Conservation (phyloP, 805 yeast species). For the Candida ascalaphidarum region DNA sequence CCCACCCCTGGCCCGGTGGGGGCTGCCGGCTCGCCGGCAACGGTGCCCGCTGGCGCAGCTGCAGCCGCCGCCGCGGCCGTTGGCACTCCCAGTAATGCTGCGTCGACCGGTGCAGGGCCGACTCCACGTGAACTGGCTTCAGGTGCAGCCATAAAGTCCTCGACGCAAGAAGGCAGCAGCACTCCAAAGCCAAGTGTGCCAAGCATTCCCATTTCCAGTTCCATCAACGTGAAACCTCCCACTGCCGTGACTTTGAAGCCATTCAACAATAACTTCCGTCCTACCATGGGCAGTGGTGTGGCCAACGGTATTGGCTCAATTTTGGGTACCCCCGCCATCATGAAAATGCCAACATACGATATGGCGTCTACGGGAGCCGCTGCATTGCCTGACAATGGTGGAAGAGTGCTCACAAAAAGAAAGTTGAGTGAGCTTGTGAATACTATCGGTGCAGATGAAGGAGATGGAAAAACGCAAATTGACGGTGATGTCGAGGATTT, state of each 20-base stretch:
- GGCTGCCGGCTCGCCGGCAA: not conserved
- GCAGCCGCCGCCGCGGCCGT: constrained; percentile 1
- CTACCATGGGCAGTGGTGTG: constrained; percentile 78
- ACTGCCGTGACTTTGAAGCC: constrained; percentile 58
- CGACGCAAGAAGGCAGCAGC: too few species aligned
- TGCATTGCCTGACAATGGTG: constrained; percentile 47
- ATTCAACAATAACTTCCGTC: constrained; percentile 43
- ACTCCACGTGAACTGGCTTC: constrained; percentile 20
- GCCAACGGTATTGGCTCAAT: constrained; percentile 60
- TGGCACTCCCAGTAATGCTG: constrained; percentile 2
- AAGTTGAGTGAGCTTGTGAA: constrained; percentile 82
- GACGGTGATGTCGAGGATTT: constrained; percentile 96
- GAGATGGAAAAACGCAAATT: constrained; percentile 81
- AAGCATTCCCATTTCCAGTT: constrained; percentile 63
- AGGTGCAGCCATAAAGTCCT: constrained; percentile 6
- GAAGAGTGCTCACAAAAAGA: constrained; percentile 79
- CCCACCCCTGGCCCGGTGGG: constrained; percentile 2
- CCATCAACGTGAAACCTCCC: constrained; percentile 57
- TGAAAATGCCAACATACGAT: constrained; percentile 76
- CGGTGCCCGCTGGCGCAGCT: not conserved
- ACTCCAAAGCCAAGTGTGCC: constrained; percentile 50
- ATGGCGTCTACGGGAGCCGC: constrained; percentile 29
- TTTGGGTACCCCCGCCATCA: constrained; percentile 65
- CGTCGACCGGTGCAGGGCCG: constrained; percentile 12
- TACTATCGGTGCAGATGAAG: constrained; percentile 76